Evolutionary conservation across 2,329 filamentous ascomycete species (phyloP), one percentile per base, ranked within the genome.

Genomic region (Hypoxylon sp.): DNA sequence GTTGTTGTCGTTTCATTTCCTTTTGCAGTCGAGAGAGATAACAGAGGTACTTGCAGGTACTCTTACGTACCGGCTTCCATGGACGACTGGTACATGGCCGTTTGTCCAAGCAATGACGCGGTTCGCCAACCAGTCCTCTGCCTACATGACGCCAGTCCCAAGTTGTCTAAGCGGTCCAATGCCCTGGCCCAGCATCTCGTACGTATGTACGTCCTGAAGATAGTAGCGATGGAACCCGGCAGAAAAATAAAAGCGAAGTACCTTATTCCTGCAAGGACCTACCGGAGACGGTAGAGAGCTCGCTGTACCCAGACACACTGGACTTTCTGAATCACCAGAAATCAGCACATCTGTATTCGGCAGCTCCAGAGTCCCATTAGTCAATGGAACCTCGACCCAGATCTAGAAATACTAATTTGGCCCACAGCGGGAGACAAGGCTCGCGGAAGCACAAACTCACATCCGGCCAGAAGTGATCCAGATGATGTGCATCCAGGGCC

Each of bases 391-490:
- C 73, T 68, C 72, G 76, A 75, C 74, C 74, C 73, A 74, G 75
- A 77, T 75, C 72, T 76, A 74, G 74, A 76, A 74, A 75, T 76
- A 71, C 75, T 74, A 75, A 75, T 75, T 78, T 69, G 75, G 74
- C 74, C 75, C 77, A 74, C 74, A 76, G 79, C 79, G 80, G 80
- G 79, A 81, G 75, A 73, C 73, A 77, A 74, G 77, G 69, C 70
- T 74, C 80, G 80, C 77, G 80, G 80, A 82, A 80, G 77, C 78
- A 80, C 69, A 69, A 76, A 58, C 71, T 69, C 69, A 70, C 73
- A 79, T 78, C 81, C 81, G 80, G 77, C 63, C 74, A 74, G 73
- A 76, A 71, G 76, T 75, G 77, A 78, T 76, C 78, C 73, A 74
- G 74, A 79, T 80, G 78, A 81, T 80, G 77, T 78, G 77, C 79